Conservation (phyloP, 225 moss, liverwort and hornwort species). For the Anthoceros angustus region DNA sequence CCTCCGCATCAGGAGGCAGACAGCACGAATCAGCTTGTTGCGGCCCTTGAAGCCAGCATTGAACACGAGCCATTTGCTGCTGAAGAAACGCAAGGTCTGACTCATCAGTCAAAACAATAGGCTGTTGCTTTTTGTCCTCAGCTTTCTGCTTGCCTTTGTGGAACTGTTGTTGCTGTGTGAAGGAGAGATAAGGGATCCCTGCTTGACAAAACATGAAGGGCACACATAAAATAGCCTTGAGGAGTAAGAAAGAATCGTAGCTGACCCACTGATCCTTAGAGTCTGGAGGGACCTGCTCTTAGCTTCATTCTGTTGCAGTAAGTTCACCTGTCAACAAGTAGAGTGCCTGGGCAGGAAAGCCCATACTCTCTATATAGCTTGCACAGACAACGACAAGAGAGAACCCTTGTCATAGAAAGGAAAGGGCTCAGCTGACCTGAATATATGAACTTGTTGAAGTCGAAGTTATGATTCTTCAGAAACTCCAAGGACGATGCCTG, state of each 20-base stretch:
- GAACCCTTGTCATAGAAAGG: background rate
- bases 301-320: no score
- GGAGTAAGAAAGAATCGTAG: no score
- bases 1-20: no score
- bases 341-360: no score
- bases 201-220: conserved; percentile 7
- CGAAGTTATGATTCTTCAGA: conserved; percentile 68
- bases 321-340: no score
- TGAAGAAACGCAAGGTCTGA: conserved; percentile 35
- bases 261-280: no score
- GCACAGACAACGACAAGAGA: no score
- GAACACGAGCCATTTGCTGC: conserved; percentile 41
- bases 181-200: conserved; percentile 43
- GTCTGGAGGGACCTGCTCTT: no score
- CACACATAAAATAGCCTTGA: no score
- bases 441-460: conserved; percentile 83
- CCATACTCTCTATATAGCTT: no score
- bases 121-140: conserved; percentile 22
- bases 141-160: conserved; percentile 22
- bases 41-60: conserved; percentile 26
- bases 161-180: conserved; percentile 31
- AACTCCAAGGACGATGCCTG: conserved; percentile 92
- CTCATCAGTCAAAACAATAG: conserved; percentile 31
- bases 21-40: conserved; percentile 2
- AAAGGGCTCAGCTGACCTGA: conserved; percentile 27